phyloP scores from a whole-genome alignment of 2,329 filamentous ascomycete species.

The Colletotrichum sp. region DNA sequence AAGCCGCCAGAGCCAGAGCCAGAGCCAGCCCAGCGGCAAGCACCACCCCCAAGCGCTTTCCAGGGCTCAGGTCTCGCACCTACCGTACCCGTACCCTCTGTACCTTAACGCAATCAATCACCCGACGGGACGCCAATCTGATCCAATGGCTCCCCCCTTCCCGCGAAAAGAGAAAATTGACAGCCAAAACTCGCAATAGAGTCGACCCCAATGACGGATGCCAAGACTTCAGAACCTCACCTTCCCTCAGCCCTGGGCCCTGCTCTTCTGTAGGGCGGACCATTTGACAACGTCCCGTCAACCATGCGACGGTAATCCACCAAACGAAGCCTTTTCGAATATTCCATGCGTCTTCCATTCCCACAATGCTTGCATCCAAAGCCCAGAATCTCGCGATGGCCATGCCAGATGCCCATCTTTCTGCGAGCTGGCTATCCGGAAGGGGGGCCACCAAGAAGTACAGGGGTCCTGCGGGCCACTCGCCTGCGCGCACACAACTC shows the following conservation, averaged over 20 bases:
- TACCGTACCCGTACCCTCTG: background rate
- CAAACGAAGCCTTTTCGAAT: conserved; percentile 16
- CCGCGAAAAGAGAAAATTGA: conserved; percentile 13
- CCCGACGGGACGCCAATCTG: conserved; percentile 3
- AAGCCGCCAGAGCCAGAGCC: background rate
- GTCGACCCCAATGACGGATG: conserved; percentile 19
- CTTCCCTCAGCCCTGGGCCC: conserved; percentile 20
- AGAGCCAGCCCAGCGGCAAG: background rate
- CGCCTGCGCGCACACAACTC: background rate
- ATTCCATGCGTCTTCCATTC: conserved; percentile 18
- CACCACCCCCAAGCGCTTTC: background rate
- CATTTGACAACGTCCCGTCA: conserved; percentile 20
- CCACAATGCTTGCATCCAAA: background rate
- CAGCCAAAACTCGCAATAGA: conserved; percentile 3
- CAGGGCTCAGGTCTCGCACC: background rate
- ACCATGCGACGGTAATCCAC: conserved; percentile 20
- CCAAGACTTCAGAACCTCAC: conserved; percentile 20
- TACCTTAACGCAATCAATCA: background rate
- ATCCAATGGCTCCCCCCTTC: background rate
- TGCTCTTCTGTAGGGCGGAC: conserved; percentile 17
- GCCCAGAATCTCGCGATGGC: background rate
- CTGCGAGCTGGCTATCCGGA: background rate
- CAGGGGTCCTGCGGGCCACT: background rate
- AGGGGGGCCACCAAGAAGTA: background rate
- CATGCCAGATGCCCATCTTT: background rate